A percentile compares a stretch with the other conserved stretches of the same genome.
Evolutionary conservation across 495 filamentous ascomycete genomes (phyloP).

Genomic region (Podospora didyma): DNA sequence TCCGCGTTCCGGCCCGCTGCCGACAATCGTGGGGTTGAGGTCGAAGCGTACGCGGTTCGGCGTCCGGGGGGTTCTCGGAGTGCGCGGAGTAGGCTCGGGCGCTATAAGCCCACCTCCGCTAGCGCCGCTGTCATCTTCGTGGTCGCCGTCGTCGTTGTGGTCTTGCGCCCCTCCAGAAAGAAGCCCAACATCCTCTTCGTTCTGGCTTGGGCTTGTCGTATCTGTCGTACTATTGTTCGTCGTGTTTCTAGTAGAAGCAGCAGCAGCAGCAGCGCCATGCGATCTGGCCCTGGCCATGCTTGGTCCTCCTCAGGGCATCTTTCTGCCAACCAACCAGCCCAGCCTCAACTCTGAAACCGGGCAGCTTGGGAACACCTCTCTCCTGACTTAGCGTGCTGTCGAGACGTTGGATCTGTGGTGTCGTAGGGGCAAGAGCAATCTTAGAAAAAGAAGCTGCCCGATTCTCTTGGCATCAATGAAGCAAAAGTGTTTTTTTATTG

Average conservation of each 20-base stretch:
- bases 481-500: too few species aligned
- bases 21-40: slow-evolving; percentile 48
- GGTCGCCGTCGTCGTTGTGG: slow-evolving; percentile 7
- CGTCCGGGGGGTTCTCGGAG: slow-evolving; percentile 66
- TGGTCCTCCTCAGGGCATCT: slow-evolving; percentile 33
- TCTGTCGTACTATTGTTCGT: background rate
- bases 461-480: too few species aligned
- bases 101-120: background rate
- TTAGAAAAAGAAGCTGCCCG: too few species aligned
- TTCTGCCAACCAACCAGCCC: slow-evolving; percentile 13
- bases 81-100: background rate
- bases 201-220: background rate
- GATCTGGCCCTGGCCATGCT: slow-evolving; percentile 44
- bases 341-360: background rate
- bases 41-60: slow-evolving; percentile 87
- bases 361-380: background rate
- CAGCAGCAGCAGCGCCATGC: slow-evolving; percentile 25
- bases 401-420: too few species aligned
- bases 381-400: too few species aligned
- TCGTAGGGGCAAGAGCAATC: too few species aligned
- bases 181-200: slow-evolving; percentile 44
- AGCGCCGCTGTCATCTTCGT: background rate
- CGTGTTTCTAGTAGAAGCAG: too few species aligned
- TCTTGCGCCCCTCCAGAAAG: slow-evolving; percentile 35
- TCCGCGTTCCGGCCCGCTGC: slow-evolving; percentile 20